phyloP scores from a whole-genome alignment of 2,329 filamentous ascomycete genomes.

The Aphanocladium album region DNA sequence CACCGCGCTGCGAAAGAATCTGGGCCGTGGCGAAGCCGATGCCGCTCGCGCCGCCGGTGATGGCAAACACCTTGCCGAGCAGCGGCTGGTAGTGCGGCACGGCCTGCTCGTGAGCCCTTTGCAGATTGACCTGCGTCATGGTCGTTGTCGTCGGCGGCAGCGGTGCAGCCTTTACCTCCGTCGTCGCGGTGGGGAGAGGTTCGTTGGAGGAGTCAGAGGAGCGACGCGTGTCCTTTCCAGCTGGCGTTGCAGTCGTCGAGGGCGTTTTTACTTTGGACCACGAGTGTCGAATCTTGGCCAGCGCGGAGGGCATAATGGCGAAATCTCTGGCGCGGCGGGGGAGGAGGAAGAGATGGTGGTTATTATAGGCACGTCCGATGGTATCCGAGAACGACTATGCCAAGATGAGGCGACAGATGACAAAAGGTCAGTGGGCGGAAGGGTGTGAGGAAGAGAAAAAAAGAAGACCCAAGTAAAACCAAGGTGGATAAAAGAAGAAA shows the following conservation, averaged over 20 bases:
- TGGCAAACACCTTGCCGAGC: constrained; percentile 24
- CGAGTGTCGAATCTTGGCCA: constrained; percentile 2
- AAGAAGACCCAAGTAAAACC: too few relatives aligned
- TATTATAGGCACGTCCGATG: too few relatives aligned
- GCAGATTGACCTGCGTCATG: neutral
- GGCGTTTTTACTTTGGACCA: neutral
- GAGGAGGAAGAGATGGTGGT: too few relatives aligned
- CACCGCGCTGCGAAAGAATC: constrained; percentile 31
- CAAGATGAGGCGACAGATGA: too few relatives aligned
- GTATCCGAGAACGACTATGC: too few relatives aligned
- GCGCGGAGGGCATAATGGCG: neutral
- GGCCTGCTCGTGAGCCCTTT: neutral
- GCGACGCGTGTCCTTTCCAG: neutral
- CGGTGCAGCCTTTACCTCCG: neutral
- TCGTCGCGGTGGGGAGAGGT: neutral
- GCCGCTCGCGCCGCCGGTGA: constrained; percentile 31
- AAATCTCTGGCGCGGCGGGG: too few relatives aligned
- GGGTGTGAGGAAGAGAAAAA: too few relatives aligned
- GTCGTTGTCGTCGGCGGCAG: neutral
- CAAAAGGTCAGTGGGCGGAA: too few relatives aligned
- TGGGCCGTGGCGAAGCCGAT: constrained; percentile 38
- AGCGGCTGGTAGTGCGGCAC: neutral
- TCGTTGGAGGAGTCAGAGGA: neutral
- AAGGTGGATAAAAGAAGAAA: too few relatives aligned
- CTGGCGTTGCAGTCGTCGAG: neutral